Evolutionary conservation across 148 eudicot species (phyloP), one percentile per base, ranked within the genome.

Genomic region (Gaultheria prostrata): DNA sequence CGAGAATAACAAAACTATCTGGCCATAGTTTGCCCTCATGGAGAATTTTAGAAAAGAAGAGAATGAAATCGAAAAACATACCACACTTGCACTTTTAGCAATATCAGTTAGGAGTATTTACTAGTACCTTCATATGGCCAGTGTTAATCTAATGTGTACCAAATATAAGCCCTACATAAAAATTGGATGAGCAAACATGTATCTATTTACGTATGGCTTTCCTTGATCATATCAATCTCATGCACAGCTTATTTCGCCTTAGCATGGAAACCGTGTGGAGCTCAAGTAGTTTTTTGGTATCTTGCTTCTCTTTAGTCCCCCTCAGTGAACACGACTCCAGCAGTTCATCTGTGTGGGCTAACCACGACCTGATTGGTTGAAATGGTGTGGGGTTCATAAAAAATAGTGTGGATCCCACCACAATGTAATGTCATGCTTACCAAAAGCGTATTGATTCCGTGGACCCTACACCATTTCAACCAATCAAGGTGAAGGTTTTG

Each of bases 251-350:
- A 11, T 28, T 35, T 26, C 35, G 1, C 67, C 67, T 61, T n/a
- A n/a, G 28, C 67, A 61, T 61, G 67, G 67, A 26, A 61, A 61
- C 67, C 67, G 18, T 67, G 72, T 26, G 72, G 26, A 67, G 72
- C 72, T 67, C 72, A 28, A 67, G 17, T 28, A 67, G 2, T 67
- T 67, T 67, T 67, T 28, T 2, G 13, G 9, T 28, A 61, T 61
- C 30, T 18, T 18, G 61, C 61, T 56, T 56, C 24, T 56, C 30
- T n/a, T n/a, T 28, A 24, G 69, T n/a, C 69, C 69, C 69, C 10
- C 69, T 12, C 0, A 24, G 24, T n/a, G 69, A 24, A 61, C 69
- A 24, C 13, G 30, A n/a, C 12, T 24, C 69, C 2, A 61, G 69
- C n/a, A 61, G 69, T n/a, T n/a, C 28, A 61, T n/a, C 30, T 10